Percentiles rank a stretch among this genome's conserved stretches.
phyloP scores from a whole-genome alignment of 75 land plant species.

The Selaginella tamariscina region DNA sequence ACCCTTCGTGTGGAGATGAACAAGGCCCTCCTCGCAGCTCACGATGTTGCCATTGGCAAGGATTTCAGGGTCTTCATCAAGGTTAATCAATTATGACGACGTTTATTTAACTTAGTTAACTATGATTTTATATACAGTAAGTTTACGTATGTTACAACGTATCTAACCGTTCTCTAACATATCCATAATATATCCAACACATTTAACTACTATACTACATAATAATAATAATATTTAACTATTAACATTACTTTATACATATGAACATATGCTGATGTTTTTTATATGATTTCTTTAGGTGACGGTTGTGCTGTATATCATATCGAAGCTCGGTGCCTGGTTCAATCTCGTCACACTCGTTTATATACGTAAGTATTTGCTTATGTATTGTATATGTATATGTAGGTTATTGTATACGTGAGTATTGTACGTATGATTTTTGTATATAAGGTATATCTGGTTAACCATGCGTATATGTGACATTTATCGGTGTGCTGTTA shows the following conservation, averaged over 20 bases:
- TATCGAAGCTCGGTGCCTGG: conserved; percentile 54
- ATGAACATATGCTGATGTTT: background rate
- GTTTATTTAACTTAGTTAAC: too few relatives aligned
- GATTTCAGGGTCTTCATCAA: conserved; percentile 72
- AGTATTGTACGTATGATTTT: too few relatives aligned
- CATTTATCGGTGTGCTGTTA: too few relatives aligned
- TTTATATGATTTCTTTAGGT: conserved; percentile 31
- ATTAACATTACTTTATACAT: background rate
- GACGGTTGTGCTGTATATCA: conserved; percentile 44
- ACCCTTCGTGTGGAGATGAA: conserved; percentile 72
- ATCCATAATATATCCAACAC: background rate
- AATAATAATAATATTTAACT: too few relatives aligned
- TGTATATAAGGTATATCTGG: too few relatives aligned
- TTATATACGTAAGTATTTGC: conserved; percentile 45
- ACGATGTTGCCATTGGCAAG: conserved; percentile 88
- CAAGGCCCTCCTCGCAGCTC: conserved; percentile 52
- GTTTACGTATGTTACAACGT: too few relatives aligned
- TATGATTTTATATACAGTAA: too few relatives aligned
- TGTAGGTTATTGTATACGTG: too few relatives aligned
- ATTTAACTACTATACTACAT: background rate
- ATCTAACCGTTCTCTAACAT: too few relatives aligned
- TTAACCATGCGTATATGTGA: too few relatives aligned
- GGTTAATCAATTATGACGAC: too few relatives aligned
- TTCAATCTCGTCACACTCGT: conserved; percentile 54
- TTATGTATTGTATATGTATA: too few relatives aligned